phyloP scores from a whole-genome alignment of 1,284 basidiomycete genomes.

The Malassezia globosa region DNA sequence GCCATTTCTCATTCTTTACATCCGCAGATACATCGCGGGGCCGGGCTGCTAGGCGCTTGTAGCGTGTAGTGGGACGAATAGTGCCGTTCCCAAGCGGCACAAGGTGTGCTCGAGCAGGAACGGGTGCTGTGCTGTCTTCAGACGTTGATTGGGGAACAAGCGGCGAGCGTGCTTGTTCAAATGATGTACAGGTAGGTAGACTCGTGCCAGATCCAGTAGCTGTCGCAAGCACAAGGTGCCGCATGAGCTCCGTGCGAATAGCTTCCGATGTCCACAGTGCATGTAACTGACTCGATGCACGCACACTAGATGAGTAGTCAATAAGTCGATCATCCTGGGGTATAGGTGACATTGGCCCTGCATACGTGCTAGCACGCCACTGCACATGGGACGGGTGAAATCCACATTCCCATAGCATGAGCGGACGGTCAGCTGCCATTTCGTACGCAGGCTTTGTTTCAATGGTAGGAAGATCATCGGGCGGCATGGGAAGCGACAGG shows the following conservation, averaged over 20 bases:
- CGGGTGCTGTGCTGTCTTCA: no score
- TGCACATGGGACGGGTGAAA: slow-evolving; percentile 59
- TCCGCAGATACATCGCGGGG: slow-evolving; percentile 20
- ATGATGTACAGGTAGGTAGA: slow-evolving; percentile 6
- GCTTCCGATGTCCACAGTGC: slow-evolving; percentile 26
- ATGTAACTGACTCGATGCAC: slow-evolving; percentile 19
- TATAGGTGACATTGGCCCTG: slow-evolving; percentile 35
- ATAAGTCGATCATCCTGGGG: not conserved
- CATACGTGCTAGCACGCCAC: slow-evolving; percentile 61
- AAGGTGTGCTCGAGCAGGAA: slow-evolving; percentile 1
- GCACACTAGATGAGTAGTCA: slow-evolving; percentile 13
- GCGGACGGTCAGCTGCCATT: slow-evolving; percentile 80
- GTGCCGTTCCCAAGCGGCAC: slow-evolving; percentile 27
- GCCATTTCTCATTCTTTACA: slow-evolving; percentile 22
- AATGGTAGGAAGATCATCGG: slow-evolving; percentile 19
- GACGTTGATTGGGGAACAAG: not conserved
- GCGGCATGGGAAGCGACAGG: not conserved
- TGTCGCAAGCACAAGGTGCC: slow-evolving; percentile 35
- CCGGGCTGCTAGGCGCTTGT: slow-evolving; percentile 11
- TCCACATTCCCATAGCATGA: slow-evolving; percentile 83
- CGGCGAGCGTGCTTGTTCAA: slow-evolving; percentile 9
- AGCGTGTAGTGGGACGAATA: slow-evolving; percentile 14
- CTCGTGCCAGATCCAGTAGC: not conserved
- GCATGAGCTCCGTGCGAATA: slow-evolving; percentile 26
- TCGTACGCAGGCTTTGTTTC: slow-evolving; percentile 69